phyloP scores from a whole-genome alignment of 306 rosid species.

The Rosa chinensis region DNA sequence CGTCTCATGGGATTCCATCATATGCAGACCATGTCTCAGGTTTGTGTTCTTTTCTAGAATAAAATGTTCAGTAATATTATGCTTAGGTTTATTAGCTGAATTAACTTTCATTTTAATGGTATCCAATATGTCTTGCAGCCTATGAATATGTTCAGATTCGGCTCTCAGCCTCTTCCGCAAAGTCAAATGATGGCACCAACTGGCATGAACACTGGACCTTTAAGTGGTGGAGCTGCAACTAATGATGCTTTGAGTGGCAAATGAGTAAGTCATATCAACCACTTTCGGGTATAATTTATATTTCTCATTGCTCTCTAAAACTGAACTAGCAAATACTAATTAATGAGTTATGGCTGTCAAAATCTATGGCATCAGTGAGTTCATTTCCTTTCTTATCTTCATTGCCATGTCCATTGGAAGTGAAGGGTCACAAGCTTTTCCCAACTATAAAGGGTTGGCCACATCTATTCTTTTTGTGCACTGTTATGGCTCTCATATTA shows the following conservation, averaged over 20 bases:
- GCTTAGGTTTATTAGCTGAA: neutral
- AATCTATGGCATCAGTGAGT: slow-evolving; percentile 15
- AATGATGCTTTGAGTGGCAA: slow-evolving; percentile 42
- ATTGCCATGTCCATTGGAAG: slow-evolving; percentile 12
- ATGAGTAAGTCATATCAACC: slow-evolving; percentile 33
- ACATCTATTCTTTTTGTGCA: slow-evolving; percentile 9
- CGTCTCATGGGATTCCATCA: slow-evolving; percentile 69
- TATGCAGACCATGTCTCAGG: slow-evolving; percentile 73
- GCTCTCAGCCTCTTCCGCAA: slow-evolving; percentile 50
- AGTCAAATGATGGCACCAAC: slow-evolving; percentile 48
- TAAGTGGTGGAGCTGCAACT: slow-evolving; percentile 38
- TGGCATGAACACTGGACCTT: slow-evolving; percentile 36
- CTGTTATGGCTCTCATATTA: neutral
- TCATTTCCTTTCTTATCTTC: slow-evolving; percentile 30
- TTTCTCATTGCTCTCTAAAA: neutral
- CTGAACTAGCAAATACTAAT: neutral
- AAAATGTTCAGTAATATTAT: neutral
- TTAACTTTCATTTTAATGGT: neutral
- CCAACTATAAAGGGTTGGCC: neutral
- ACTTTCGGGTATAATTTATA: neutral
- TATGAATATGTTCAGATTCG: slow-evolving; percentile 54
- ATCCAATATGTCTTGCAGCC: slow-evolving; percentile 42
- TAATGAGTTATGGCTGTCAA: slow-evolving; percentile 9
- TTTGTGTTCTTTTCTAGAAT: slow-evolving; percentile 25
- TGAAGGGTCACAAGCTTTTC: slow-evolving; percentile 15